A percentile compares a stretch with the other conserved stretches of the same genome.
Conservation (phyloP, 306 rosid genomes). For the Ammopiptanthus mongolicus region DNA sequence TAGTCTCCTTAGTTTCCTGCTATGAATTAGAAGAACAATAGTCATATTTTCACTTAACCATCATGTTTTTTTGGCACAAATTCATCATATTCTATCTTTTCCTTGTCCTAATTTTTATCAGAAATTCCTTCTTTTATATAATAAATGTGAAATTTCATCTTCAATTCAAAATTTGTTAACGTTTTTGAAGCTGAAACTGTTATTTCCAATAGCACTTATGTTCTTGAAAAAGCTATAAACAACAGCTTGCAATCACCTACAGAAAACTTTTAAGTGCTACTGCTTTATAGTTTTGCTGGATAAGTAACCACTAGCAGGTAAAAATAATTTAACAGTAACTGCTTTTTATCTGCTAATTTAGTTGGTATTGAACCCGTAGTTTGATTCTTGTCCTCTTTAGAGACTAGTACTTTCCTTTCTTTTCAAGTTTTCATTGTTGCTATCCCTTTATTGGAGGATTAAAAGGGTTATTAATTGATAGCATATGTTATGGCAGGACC, state of each 20-base stretch:
- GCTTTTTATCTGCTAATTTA: not conserved
- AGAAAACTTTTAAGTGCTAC: not conserved
- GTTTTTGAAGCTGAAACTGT: not conserved
- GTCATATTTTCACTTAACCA: not conserved
- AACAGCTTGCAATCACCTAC: not conserved
- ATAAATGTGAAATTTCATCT: not conserved
- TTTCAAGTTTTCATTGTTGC: not conserved
- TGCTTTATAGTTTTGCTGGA: not conserved
- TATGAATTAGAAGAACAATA: not conserved
- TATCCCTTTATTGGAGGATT: not conserved
- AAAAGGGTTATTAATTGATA: not conserved
- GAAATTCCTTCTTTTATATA: not conserved
- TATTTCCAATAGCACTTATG: not conserved
- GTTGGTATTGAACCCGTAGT: not conserved
- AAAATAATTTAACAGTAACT: not conserved
- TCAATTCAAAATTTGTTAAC: not conserved
- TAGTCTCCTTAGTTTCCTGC: not conserved
- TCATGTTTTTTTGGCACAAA: not conserved
- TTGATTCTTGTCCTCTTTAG: not conserved
- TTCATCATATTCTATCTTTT: not conserved
- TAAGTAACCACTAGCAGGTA: not conserved
- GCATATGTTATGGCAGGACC: constrained; percentile 49
- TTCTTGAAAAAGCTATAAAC: not conserved
- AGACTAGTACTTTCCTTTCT: not conserved
- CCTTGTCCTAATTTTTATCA: not conserved